These are phyloP conservation scores for Leucocoprinus birnbaumii DNA, from an alignment of 768 basidiomycete genomes.

Conservation along the genomic window DNA sequence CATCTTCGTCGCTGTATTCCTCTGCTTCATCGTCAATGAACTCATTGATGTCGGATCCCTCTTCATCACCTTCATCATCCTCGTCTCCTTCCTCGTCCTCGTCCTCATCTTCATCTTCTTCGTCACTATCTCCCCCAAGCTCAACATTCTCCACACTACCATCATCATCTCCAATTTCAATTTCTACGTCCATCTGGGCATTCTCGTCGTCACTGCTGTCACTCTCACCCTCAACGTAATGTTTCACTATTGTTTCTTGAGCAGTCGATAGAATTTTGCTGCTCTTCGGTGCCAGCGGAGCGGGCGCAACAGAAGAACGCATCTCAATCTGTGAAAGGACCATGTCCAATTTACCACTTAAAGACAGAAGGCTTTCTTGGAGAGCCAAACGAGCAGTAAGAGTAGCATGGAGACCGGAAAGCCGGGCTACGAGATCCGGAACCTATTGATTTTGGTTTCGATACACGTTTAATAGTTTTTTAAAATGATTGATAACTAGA, in stretches of 20 bases:
- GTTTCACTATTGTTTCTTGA: constrained; percentile 36
- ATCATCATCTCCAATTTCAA: constrained; percentile 64
- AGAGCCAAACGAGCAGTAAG: constrained; percentile 77
- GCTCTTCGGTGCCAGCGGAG: constrained; percentile 43
- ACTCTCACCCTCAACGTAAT: constrained; percentile 81
- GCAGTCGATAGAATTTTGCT: constrained; percentile 28
- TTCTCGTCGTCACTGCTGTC: constrained; percentile 53
- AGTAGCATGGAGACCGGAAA: constrained; percentile 81
- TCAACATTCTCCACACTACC: constrained; percentile 82
- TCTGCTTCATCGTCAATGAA: constrained; percentile 67
- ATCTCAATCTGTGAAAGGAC: constrained; percentile 92
- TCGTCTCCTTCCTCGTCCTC: constrained; percentile 42
- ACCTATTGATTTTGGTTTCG: constrained; percentile 49
- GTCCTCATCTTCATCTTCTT: constrained; percentile 41
- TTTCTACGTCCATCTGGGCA: constrained; percentile 55
- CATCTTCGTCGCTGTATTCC: constrained; percentile 48
- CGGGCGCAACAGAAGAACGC: constrained; percentile 70
- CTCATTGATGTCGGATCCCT: constrained; percentile 34
- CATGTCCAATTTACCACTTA: constrained; percentile 91
- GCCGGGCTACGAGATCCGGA: constrained; percentile 85
- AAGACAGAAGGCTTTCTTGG: constrained; percentile 79
- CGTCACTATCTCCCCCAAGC: constrained; percentile 55
- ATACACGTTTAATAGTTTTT: background rate
- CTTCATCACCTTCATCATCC: constrained; percentile 40
- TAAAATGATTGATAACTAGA: constrained; percentile 1